Evolutionary conservation across 73 alveolate species (phyloP), one percentile per base, ranked within the genome.

Genomic region (Paramecium octaurelia): DNA sequence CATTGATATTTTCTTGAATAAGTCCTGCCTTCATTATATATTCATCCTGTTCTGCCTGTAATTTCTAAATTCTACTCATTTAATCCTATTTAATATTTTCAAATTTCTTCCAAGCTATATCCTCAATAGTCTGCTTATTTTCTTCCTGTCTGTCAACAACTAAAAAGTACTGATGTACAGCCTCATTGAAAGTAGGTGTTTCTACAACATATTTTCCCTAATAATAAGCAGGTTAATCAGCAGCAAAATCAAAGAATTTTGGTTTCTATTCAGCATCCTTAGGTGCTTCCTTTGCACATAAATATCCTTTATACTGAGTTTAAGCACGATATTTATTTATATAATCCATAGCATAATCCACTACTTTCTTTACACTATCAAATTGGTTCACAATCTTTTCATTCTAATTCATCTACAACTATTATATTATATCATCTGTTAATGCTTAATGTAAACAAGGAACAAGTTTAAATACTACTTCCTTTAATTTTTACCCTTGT

Each of bases 1-100:
- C 94, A 54, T 86, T 91, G 58, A 94, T 94, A 92, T 97, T 80
- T 58, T 75, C 86, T 71, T 96, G 93, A 10, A 97, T 94, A 12
- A 97, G 85, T 85, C 88, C 70, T 8, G 99, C 99, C 90, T 96
- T 96, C 16, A 83, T 77, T 18, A 93, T 93, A 14, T 96, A 92
- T 80, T 77, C 86, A 58, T 95, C 98, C 70, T 96, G 87, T 85
- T 97, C 98, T 4, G 70, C 58, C 44, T 95, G 92, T n/a, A 97
- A 94, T 7, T 94, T 95, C 48, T 93, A 58, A 43, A 97, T 94
- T 46, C 99, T 86, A 36, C 94, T 92, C 77, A 92, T 87, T 80
- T 97, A 95, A 89, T 97, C 98, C 31, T 96, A 94, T 77, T 95
- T 93, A 24, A 97, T 96, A 60, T 96, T 93, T 36, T 93, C 93